phyloP scores from a whole-genome alignment of 805 yeast genomes.

The Lipomyces anomalus region DNA sequence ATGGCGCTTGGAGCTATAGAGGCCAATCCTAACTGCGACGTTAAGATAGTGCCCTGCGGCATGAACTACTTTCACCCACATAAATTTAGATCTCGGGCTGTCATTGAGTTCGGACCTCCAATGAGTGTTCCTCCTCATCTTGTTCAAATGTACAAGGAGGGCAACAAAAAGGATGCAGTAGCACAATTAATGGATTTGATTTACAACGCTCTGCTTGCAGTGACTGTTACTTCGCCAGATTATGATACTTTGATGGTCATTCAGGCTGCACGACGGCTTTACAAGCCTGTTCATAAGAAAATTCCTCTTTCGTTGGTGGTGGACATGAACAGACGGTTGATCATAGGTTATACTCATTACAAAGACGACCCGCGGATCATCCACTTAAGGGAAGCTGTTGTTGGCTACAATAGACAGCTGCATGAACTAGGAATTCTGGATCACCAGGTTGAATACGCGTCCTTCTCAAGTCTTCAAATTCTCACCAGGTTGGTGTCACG shows the following conservation, averaged over 20 bases:
- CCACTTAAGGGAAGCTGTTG: constrained; percentile 55
- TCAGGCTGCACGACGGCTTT: constrained; percentile 86
- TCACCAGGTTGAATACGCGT: constrained; percentile 63
- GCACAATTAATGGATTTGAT: constrained; percentile 63
- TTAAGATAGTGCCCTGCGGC: constrained; percentile 92
- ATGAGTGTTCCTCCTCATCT: constrained; percentile 58
- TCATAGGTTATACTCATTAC: constrained; percentile 71
- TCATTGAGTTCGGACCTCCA: constrained; percentile 89
- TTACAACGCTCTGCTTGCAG: constrained; percentile 69
- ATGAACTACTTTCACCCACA: constrained; percentile 96
- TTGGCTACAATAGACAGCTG: constrained; percentile 62
- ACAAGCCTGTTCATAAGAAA: constrained; percentile 63
- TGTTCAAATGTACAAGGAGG: constrained; percentile 55
- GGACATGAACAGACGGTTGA: constrained; percentile 84
- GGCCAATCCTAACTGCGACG: constrained; percentile 64
- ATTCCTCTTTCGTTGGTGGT: constrained; percentile 78
- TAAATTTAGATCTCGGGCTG: constrained; percentile 91
- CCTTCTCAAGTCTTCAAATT: constrained; percentile 45
- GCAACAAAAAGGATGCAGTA: constrained; percentile 67
- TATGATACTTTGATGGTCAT: constrained; percentile 83
- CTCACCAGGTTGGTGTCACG: constrained; percentile 47
- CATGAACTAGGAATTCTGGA: constrained; percentile 60
- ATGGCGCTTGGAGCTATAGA: constrained; percentile 96
- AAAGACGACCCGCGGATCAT: constrained; percentile 64
- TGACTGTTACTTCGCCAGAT: constrained; percentile 83